These are phyloP conservation scores for Pleoardoris graminearum DNA, from an alignment of 2,329 filamentous ascomycete genomes.

Conservation along the genomic window DNA sequence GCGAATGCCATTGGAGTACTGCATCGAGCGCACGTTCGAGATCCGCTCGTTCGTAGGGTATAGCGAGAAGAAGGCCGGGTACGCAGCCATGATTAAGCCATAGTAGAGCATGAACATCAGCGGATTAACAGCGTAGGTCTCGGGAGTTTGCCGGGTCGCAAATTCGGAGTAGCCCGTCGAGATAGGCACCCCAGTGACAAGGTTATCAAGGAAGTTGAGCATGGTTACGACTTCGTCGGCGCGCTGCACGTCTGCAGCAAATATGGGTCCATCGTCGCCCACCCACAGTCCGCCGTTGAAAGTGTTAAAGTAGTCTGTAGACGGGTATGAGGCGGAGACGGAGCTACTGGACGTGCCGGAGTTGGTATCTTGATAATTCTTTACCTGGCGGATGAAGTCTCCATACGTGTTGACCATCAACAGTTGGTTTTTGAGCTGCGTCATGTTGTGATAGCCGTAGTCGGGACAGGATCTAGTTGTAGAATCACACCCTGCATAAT, in stretches of 20 bases:
- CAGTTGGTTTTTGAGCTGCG: constrained; percentile 31
- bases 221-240: constrained; percentile 43
- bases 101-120: constrained; percentile 61
- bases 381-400: constrained; percentile 69
- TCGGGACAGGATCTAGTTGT: background rate
- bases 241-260: constrained; percentile 31
- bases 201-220: constrained; percentile 24
- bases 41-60: constrained; percentile 83
- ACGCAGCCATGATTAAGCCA: constrained; percentile 69
- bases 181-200: constrained; percentile 24
- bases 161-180: constrained; percentile 22
- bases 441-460: constrained; percentile 24
- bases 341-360: background rate
- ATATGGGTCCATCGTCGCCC: constrained; percentile 18
- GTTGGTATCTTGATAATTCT: constrained; percentile 57
- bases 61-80: constrained; percentile 81
- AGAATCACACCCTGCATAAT: background rate
- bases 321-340: background rate
- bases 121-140: constrained; percentile 53
- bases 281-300: constrained; percentile 35
- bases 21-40: constrained; percentile 74
- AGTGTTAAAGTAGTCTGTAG: background rate
- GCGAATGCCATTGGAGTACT: constrained; percentile 88
- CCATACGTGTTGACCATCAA: constrained; percentile 64
- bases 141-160: constrained; percentile 14